These are phyloP conservation scores for Aciculosporium take DNA, from an alignment of 2,329 filamentous ascomycete species.

Conservation along the genomic window DNA sequence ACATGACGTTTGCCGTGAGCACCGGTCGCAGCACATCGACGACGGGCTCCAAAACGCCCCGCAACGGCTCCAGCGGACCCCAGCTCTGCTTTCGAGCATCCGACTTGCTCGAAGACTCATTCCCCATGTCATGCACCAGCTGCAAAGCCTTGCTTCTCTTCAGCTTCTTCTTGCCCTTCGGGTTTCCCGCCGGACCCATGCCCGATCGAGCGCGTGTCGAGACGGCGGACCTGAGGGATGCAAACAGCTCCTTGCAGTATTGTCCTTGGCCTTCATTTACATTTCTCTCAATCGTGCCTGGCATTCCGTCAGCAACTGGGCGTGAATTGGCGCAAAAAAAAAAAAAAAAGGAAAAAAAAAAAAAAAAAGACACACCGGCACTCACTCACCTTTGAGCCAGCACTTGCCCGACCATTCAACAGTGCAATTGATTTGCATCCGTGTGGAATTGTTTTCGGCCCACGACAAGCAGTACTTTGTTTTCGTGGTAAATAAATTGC, in stretches of 20 bases:
- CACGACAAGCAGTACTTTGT: conserved; percentile 91
- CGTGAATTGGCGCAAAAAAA: neutral
- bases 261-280: conserved; percentile 77
- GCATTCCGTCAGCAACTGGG: conserved; percentile 17
- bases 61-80: conserved; percentile 71
- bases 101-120: conserved; percentile 26
- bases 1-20: conserved; percentile 62
- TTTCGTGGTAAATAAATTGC: conserved; percentile 81
- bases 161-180: conserved; percentile 49
- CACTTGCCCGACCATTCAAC: conserved; percentile 97
- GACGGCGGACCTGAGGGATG: conserved; percentile 58
- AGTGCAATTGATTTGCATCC: conserved; percentile 73
- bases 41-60: conserved; percentile 53
- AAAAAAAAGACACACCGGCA: neutral
- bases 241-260: conserved; percentile 70
- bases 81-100: conserved; percentile 40
- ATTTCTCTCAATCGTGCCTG: conserved; percentile 90
- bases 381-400: conserved; percentile 73
- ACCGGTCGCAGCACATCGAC: conserved; percentile 55
- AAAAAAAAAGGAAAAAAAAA: neutral
- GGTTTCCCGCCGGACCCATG: conserved; percentile 29
- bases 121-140: conserved; percentile 28
- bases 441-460: conserved; percentile 74
- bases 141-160: conserved; percentile 35
- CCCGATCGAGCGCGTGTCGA: conserved; percentile 44